Conservation (phyloP, 805 yeast species). For the Candida germanica region DNA sequence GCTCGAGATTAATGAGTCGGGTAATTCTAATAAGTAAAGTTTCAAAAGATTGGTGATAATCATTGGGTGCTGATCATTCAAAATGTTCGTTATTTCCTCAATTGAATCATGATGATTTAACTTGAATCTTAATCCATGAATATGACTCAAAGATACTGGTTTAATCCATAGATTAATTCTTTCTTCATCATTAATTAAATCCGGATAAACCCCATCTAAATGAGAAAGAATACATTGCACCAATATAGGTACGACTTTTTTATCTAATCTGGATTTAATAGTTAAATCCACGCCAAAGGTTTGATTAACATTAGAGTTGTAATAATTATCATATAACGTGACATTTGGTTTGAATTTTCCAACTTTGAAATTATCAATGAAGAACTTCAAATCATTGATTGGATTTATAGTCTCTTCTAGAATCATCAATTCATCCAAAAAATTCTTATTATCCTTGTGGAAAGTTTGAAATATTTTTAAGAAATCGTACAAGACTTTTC, state of each 20-base stretch:
- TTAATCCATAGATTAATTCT: conserved; percentile 67
- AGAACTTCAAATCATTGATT: conserved; percentile 58
- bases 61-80: conserved; percentile 46
- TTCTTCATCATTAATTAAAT: conserved; percentile 61
- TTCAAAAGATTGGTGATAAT: conserved; percentile 67
- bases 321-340: conserved; percentile 74
- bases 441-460: conserved; percentile 52
- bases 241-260: conserved; percentile 67
- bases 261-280: conserved; percentile 66
- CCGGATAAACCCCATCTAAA: conserved; percentile 71
- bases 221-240: conserved; percentile 60
- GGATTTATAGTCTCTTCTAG: conserved; percentile 75
- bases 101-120: conserved; percentile 40
- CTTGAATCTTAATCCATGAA: conserved; percentile 59
- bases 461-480: conserved; percentile 62
- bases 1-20: conserved; percentile 69
- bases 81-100: conserved; percentile 28
- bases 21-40: conserved; percentile 73
- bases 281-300: conserved; percentile 79
- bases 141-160: conserved; percentile 56
- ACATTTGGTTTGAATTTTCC: conserved; percentile 76
- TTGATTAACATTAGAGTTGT: conserved; percentile 62
- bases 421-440: conserved; percentile 58
- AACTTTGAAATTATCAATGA: conserved; percentile 65
- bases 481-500: conserved; percentile 72